A percentile compares a stretch with the other conserved stretches of the same genome.
These are phyloP conservation scores for Takashimella koratensis DNA, from an alignment of 1,284 basidiomycete genomes.

Conservation along the genomic window DNA sequence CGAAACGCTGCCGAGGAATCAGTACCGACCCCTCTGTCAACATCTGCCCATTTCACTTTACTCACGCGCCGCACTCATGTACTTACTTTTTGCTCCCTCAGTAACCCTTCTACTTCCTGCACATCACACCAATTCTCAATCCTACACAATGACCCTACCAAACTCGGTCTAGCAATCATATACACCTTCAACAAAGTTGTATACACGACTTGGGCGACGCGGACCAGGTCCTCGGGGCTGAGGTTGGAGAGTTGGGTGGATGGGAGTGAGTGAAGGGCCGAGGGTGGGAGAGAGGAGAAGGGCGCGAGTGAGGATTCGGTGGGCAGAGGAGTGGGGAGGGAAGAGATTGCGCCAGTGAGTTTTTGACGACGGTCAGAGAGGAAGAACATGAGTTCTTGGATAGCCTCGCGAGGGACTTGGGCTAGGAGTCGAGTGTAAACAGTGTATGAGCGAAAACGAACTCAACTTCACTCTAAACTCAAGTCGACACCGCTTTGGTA, in stretches of 20 bases:
- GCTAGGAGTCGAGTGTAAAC: not conserved
- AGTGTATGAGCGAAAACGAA: no score
- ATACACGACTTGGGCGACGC: slow-evolving; percentile 89
- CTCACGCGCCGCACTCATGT: no score
- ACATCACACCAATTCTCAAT: slow-evolving; percentile 97
- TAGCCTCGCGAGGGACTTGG: slow-evolving; percentile 34
- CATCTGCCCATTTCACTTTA: slow-evolving; percentile 2
- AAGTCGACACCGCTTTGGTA: no score
- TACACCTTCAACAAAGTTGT: slow-evolving; percentile 95
- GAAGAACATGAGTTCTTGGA: slow-evolving; percentile 54
- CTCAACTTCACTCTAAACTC: no score
- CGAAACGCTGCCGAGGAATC: slow-evolving; percentile 66
- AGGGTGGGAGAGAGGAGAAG: slow-evolving; percentile 52
- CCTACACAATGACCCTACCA: slow-evolving; percentile 84
- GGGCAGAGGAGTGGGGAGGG: slow-evolving; percentile 66
- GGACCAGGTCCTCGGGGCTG: slow-evolving; percentile 71
- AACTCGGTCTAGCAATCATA: slow-evolving; percentile 71
- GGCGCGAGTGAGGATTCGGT: slow-evolving; percentile 38
- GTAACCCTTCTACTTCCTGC: slow-evolving; percentile 83
- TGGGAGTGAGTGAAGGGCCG: slow-evolving; percentile 66
- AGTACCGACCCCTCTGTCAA: no score
- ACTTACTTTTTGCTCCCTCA: slow-evolving; percentile 72
- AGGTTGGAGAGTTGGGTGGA: slow-evolving; percentile 65
- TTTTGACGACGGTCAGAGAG: slow-evolving; percentile 83
- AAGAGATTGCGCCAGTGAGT: slow-evolving; percentile 67